Evolutionary conservation across 768 basidiomycete species (phyloP).

Genomic region (Lactarius deliciosus): DNA sequence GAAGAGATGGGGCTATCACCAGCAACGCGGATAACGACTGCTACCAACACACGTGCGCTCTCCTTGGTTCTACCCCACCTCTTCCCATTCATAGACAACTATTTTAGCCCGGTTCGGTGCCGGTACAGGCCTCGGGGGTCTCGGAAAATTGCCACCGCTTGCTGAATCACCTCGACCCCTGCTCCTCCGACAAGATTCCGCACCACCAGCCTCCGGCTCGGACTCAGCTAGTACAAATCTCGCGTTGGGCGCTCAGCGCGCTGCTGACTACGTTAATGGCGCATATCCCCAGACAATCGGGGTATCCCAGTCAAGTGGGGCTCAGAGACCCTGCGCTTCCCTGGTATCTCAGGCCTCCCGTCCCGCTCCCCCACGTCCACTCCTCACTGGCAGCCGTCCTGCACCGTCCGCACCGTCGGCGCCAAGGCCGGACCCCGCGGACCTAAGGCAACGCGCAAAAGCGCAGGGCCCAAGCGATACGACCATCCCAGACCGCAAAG

Average conservation of each 20-base stretch:
- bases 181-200: constrained; percentile 48
- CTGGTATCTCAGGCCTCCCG: constrained; percentile 53
- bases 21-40: constrained; percentile 31
- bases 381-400: constrained; percentile 53
- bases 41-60: constrained; percentile 29
- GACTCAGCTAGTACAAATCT: constrained; percentile 38
- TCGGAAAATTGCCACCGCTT: constrained; percentile 46
- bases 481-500: constrained; percentile 46
- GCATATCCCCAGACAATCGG: constrained; percentile 46
- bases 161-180: constrained; percentile 35
- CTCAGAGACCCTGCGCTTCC: constrained; percentile 35
- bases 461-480: constrained; percentile 50
- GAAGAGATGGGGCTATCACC: constrained; percentile 53
- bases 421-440: constrained; percentile 57
- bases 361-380: constrained; percentile 68
- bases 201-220: constrained; percentile 38
- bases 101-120: constrained; percentile 84
- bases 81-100: constrained; percentile 35
- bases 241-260: constrained; percentile 51
- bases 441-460: constrained; percentile 64
- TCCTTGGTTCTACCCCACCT: constrained; percentile 34
- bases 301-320: constrained; percentile 34
- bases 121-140: constrained; percentile 83
- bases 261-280: constrained; percentile 64
- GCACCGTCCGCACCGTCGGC: constrained; percentile 54